A percentile compares a stretch with the other conserved stretches of the same genome.
These are phyloP conservation scores for Pyrenophora graminea DNA, from an alignment of 2,329 filamentous ascomycete species.

Conservation along the genomic window DNA sequence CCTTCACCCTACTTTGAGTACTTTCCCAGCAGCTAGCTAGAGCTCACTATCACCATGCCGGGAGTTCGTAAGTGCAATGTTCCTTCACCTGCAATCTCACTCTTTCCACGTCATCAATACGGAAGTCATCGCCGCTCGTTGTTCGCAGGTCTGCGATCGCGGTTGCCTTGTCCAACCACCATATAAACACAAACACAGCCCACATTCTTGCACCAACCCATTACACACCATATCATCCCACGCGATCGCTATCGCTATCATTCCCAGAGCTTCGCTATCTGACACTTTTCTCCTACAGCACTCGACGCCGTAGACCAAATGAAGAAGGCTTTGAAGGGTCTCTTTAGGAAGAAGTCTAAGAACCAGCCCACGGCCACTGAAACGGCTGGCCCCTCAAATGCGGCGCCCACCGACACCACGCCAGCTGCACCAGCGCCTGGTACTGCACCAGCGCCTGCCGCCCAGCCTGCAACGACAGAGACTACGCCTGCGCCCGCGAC, in stretches of 20 bases:
- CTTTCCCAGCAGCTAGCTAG: not conserved
- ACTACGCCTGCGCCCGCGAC: constrained; percentile 3
- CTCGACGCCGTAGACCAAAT: constrained; percentile 42
- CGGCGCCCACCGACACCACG: constrained; percentile 42
- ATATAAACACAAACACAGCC: not conserved
- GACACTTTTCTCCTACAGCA: constrained; percentile 28
- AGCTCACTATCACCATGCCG: constrained; percentile 37
- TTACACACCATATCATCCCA: not conserved
- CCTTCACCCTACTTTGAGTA: not conserved
- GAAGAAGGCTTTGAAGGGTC: constrained; percentile 46
- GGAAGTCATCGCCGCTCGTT: not conserved
- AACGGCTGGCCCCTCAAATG: constrained; percentile 27
- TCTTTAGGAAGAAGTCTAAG: constrained; percentile 45
- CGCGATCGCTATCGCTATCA: not conserved
- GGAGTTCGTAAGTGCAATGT: constrained; percentile 45
- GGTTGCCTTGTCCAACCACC: not conserved
- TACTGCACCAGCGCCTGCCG: constrained; percentile 24
- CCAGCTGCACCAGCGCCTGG: constrained; percentile 39
- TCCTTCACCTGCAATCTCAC: constrained; percentile 9
- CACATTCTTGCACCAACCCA: not conserved
- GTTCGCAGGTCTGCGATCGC: not conserved
- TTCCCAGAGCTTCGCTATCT: constrained; percentile 5
- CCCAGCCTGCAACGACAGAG: constrained; percentile 17
- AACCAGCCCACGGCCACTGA: constrained; percentile 36
- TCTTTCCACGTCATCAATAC: constrained; percentile 1